A percentile compares a stretch with the other conserved stretches of the same genome.
Conservation (phyloP, 768 basidiomycete genomes). For the Clavulina sp. region DNA sequence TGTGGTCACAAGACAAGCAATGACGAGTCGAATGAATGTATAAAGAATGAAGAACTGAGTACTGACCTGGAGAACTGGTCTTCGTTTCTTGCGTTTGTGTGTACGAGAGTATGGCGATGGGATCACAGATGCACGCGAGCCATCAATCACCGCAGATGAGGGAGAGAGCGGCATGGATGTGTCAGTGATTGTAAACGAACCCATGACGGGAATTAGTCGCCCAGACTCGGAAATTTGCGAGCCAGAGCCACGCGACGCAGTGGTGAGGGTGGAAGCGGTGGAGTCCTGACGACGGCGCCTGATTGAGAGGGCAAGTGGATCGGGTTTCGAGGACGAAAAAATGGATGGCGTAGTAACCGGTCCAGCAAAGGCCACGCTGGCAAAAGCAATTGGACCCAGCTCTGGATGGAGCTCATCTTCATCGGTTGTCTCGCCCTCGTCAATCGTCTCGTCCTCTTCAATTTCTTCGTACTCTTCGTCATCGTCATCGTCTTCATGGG, state of each 20-base stretch:
- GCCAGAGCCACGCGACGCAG: background rate
- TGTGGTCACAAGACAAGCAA: no score
- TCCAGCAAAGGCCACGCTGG: background rate
- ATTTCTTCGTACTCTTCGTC: background rate
- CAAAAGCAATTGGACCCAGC: background rate
- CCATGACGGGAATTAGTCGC: background rate
- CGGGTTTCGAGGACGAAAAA: background rate
- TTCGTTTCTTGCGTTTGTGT: background rate
- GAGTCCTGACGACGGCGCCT: background rate
- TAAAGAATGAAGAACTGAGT: background rate
- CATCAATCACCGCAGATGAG: background rate
- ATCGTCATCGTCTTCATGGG: background rate
- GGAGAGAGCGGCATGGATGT: no score
- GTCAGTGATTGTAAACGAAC: background rate
- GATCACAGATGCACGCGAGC: background rate
- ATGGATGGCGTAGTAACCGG: background rate
- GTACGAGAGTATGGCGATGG: background rate
- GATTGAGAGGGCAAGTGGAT: background rate
- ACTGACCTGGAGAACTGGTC: background rate
- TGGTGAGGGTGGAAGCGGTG: background rate
- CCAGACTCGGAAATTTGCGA: background rate
- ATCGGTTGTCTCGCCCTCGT: background rate
- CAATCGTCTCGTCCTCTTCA: background rate
- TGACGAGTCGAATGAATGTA: no score
- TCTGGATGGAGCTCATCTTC: background rate